Evolutionary conservation across 2,329 filamentous ascomycete genomes (phyloP), one percentile per base, ranked within the genome.

Genomic region (Tolypocladium tundrense): DNA sequence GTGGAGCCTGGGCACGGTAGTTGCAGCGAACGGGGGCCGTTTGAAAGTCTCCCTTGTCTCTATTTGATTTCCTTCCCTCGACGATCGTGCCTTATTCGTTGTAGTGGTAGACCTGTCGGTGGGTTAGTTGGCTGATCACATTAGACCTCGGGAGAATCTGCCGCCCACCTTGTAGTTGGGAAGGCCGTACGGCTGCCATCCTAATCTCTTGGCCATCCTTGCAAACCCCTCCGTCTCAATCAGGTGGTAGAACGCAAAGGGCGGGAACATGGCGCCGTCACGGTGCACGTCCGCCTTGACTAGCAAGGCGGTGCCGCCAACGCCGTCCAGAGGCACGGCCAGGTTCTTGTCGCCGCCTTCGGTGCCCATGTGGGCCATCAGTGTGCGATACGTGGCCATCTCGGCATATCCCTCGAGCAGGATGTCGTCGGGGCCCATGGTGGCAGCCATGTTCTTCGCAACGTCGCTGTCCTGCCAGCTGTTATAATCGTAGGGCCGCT

Each of bases 151-250:
- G 39, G 19, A 33, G 11, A 6, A 1, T 27, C 10, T 41, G 53
- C 31, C 19, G 75, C 84, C 70, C 75, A 97, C 94, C 80, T 93
- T 92, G 76, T 99, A 99, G 76, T 97, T 96, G 48, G 94, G 94
- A 68, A 97, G 76, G n/a, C 94, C 94, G 65, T 82, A 91, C 59
- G 89, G 83, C 61, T 87, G 81, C 86, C 91, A 97, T 54, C 91
- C 91, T 68, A 99, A 73, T 63, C 94, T 80, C 71, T 84, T 88
- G 14, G 92, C 92, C 94, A 99, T 99, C 76, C 93, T 96, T 21
- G 94, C 92, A 68, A 99, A 99, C 0, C 94, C 94, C 69, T 99
- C 94, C 0, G 94, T 97, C 78, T 99, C 94, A 60, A 99, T 95
- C 60, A 99, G 79, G 73, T 99, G 88, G 70, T 97, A 97, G 70